These are phyloP conservation scores for Penicillium sp. DNA, from an alignment of 2,329 filamentous ascomycete species.

Conservation along the genomic window DNA sequence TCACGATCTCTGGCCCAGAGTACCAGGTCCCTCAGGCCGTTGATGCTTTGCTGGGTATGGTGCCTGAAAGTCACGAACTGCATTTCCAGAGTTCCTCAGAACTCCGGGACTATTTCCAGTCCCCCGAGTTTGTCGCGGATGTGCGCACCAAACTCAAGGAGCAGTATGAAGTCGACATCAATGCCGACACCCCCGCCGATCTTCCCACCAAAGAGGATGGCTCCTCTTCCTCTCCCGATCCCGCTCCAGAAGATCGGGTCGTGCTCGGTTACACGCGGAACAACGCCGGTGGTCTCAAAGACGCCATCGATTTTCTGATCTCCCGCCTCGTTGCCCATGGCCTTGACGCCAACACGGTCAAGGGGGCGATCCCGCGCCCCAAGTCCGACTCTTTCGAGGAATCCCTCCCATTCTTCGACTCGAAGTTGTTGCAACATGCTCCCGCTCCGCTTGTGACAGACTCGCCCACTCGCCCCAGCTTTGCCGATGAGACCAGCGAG, in stretches of 20 bases:
- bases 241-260: constrained; percentile 49
- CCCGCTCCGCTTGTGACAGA: constrained; percentile 74
- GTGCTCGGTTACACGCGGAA: constrained; percentile 87
- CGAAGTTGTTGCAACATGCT: constrained; percentile 89
- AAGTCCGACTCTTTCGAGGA: constrained; percentile 99
- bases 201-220: constrained; percentile 27
- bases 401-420: constrained; percentile 92
- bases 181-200: constrained; percentile 52
- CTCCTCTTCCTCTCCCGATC: constrained; percentile 40
- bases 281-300: constrained; percentile 89
- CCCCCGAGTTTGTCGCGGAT: constrained; percentile 71
- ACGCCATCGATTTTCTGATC: constrained; percentile 91
- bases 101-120: constrained; percentile 74
- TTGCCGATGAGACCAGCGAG: constrained; percentile 74
- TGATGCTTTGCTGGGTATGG: constrained; percentile 95
- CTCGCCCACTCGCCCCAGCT: constrained; percentile 79
- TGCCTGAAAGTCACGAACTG: constrained; percentile 91
- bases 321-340: constrained; percentile 77
- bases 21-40: constrained; percentile 97
- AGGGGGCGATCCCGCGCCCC: constrained; percentile 92
- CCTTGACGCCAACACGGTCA: constrained; percentile 81
- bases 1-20: constrained; percentile 91
- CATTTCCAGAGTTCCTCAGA: constrained; percentile 70
- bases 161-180: constrained; percentile 86
- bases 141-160: constrained; percentile 77